Evolutionary conservation across 73 alveolate species (phyloP).

Genomic region (Blepharisma japonicum): DNA sequence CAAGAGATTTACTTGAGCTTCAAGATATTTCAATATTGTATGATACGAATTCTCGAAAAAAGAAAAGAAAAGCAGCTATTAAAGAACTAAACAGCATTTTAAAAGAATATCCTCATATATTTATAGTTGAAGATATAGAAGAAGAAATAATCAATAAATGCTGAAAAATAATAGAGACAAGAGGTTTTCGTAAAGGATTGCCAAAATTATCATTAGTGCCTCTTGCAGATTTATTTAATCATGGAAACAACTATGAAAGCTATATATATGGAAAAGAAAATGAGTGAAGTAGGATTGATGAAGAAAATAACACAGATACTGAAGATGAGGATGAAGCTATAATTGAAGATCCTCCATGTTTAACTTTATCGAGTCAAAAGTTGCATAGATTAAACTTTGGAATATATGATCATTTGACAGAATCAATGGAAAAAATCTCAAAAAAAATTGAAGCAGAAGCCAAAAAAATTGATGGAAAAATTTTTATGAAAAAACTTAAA

Average conservation of each 20-base stretch:
- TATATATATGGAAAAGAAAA: neutral
- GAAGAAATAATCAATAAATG: neutral
- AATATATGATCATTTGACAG: too few relatives aligned
- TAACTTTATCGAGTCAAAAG: too few relatives aligned
- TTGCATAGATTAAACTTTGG: too few relatives aligned
- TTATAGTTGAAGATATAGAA: neutral
- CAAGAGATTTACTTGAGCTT: constrained; percentile 40
- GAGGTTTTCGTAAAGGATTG: neutral
- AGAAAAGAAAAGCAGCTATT: neutral
- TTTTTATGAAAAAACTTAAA: too few relatives aligned
- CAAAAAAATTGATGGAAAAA: too few relatives aligned
- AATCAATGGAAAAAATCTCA: too few relatives aligned
- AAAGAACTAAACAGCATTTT: neutral
- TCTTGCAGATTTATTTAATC: constrained; percentile 13
- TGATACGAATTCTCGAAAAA: neutral
- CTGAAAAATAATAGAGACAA: neutral
- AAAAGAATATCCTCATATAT: neutral
- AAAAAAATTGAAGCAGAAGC: too few relatives aligned
- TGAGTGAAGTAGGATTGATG: neutral
- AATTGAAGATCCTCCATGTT: too few relatives aligned
- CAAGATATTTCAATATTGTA: constrained; percentile 28
- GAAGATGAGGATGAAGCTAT: neutral
- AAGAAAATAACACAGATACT: neutral
- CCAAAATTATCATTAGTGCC: neutral
- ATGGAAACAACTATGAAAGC: neutral